Conservation (phyloP, 1,284 basidiomycete species). For the Ustilago curta region DNA sequence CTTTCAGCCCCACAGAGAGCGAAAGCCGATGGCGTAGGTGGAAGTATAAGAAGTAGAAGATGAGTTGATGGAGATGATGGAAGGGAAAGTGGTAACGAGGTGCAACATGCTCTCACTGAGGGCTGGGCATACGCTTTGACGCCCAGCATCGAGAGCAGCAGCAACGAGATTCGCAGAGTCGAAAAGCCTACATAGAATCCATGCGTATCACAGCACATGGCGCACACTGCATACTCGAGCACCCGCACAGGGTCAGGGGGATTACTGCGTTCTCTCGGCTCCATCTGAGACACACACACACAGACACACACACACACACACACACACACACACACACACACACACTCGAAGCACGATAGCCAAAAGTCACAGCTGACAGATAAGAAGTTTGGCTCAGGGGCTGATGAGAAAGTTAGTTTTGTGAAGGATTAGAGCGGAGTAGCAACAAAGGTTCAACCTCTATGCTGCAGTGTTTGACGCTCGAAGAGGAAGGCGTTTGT, state of each 20-base stretch:
- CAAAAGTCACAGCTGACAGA: background rate
- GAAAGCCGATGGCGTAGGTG: background rate
- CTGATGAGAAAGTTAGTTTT: constrained; percentile 3
- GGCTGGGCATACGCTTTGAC: too few relatives aligned
- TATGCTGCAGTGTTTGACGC: constrained; percentile 4
- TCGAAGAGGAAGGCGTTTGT: constrained; percentile 5
- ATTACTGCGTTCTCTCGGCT: background rate
- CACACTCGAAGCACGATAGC: background rate
- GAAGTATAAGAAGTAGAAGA: background rate
- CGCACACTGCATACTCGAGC: too few relatives aligned
- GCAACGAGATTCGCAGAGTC: too few relatives aligned
- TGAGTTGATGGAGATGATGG: too few relatives aligned
- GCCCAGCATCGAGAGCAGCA: too few relatives aligned
- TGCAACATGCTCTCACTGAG: too few relatives aligned
- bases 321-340: too few relatives aligned
- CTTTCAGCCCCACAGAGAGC: background rate
- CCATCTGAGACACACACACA: background rate
- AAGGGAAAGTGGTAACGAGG: too few relatives aligned
- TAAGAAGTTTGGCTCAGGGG: background rate
- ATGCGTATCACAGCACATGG: too few relatives aligned
- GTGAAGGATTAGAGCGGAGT: constrained; percentile 1
- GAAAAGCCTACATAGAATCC: too few relatives aligned
- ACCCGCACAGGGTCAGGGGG: too few relatives aligned
- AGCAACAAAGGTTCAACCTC: background rate
- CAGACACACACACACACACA: too few relatives aligned